Base-by-base conservation (phyloP, 257 asterid genomes). In the Mentha longifolia region DNA sequence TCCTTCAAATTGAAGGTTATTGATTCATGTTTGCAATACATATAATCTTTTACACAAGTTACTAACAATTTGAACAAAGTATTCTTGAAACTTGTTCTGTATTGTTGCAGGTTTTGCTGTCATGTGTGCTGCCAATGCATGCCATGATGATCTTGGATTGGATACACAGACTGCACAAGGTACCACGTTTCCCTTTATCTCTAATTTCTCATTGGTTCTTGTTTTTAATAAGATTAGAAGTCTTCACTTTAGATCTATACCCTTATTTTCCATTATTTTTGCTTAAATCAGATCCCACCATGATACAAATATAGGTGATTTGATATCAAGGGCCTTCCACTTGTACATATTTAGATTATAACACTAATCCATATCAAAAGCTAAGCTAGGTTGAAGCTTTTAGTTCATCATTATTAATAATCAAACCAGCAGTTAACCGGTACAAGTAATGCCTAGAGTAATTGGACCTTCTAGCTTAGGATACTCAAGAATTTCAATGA, bases 91-190 rank as follows among this genome's bases (percentile, higher is more conserved):
- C 30, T 39, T 55, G 62, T 13, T 68, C 16, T 42, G 42, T 9
- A n/a, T 37, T 12, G 30, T 42, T 69, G 66, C 74, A 69, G 74
- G 66, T 69, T 56, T 25, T 56, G 56, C 35, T 56, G 74, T 41
- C 54, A 41, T 31, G 55, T 15, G 43, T 7, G 13, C 22, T 52
- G 37, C 54, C 19, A 20, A 15, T 68, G 52, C 55, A 67, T 67
- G 51, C 9, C 64, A 50, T 51, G 64, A 52, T 68, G 64, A 54
- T 68, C 17, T 56, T 54, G 64, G 73, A 11, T 20, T 35, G 63
- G 64, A 39, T 20, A 50, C 28, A 14, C 30, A n/a, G 39, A 39
- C 20, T 56, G 19, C 65, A 52, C 56, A 55, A 54, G 65, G 73
- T 30, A 58, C 4, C 7, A 14, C n/a, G 20, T 28, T 56, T 22